Conservation (phyloP, 768 basidiomycete species). For the Rhodotorula diobovata region DNA sequence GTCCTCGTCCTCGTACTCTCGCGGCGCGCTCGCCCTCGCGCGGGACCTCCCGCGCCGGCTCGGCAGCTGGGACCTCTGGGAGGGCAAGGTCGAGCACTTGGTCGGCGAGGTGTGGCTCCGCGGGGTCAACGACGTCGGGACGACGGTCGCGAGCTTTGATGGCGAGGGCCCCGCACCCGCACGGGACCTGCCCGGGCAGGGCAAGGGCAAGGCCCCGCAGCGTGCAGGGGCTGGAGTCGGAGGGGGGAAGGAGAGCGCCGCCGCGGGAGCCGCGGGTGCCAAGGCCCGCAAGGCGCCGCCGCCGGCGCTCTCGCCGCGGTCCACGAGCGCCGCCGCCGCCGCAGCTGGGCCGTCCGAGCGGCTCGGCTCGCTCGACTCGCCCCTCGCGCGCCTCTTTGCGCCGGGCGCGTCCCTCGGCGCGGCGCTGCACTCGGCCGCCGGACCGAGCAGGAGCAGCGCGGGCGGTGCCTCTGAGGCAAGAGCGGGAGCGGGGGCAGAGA, state of each 20-base stretch:
- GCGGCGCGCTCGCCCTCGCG: neutral
- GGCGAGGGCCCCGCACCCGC: neutral
- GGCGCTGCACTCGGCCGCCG: neutral
- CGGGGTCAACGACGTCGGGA: neutral
- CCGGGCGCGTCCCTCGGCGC: neutral
- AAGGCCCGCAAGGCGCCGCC: neutral
- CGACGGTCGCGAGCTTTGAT: constrained; percentile 1
- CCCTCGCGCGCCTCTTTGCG: constrained; percentile 11
- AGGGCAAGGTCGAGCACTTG: constrained; percentile 5
- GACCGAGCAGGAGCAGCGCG: neutral
- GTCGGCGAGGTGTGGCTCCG: constrained; percentile 14
- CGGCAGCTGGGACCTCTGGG: neutral
- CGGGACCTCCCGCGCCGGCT: neutral
- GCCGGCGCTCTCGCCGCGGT: neutral
- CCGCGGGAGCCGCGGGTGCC: too few relatives aligned
- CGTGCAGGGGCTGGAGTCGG: too few relatives aligned
- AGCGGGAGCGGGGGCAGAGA: too few relatives aligned
- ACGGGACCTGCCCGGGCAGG: too few relatives aligned
- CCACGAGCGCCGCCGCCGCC: neutral
- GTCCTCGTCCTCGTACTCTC: neutral
- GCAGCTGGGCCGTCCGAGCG: neutral
- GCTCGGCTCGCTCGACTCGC: neutral
- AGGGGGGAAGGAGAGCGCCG: too few relatives aligned
- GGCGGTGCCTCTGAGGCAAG: too few relatives aligned
- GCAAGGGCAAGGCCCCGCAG: neutral